A percentile compares a stretch with the other conserved stretches of the same genome.
These are phyloP conservation scores for Aspergillus spinulosporus DNA, from an alignment of 2,329 filamentous ascomycete genomes.

Conservation along the genomic window DNA sequence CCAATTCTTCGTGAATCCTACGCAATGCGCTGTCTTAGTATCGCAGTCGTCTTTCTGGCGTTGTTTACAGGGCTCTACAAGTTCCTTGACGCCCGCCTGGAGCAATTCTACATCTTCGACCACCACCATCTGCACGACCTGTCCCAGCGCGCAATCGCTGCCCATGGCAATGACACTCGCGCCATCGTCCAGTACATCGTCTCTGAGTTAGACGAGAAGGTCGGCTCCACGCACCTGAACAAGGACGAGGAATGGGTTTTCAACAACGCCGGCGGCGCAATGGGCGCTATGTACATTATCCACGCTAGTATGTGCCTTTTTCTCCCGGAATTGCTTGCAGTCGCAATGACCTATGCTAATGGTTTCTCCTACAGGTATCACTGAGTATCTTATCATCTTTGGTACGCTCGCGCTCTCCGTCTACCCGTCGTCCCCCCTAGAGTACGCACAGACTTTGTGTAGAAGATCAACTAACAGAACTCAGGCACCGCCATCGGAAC, in stretches of 20 bases:
- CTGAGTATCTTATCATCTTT: slow-evolving; percentile 89
- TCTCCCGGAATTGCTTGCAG: not conserved
- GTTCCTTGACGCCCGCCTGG: slow-evolving; percentile 40
- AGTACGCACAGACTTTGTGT: not conserved
- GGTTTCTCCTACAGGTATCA: slow-evolving; percentile 53
- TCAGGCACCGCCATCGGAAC: slow-evolving; percentile 61
- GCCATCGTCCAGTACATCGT: slow-evolving; percentile 70
- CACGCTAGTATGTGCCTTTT: slow-evolving; percentile 68
- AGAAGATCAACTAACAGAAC: not conserved
- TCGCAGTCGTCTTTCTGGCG: slow-evolving; percentile 38
- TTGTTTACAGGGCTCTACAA: slow-evolving; percentile 39
- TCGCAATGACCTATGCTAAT: not conserved
- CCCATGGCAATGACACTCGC: slow-evolving; percentile 73
- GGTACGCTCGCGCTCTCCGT: slow-evolving; percentile 45
- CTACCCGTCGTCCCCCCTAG: too few species aligned
- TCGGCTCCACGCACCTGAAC: slow-evolving; percentile 58
- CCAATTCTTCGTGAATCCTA: not conserved
- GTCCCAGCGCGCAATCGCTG: slow-evolving; percentile 63
- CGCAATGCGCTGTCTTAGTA: slow-evolving; percentile 31
- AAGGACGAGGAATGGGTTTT: slow-evolving; percentile 81
- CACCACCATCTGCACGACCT: slow-evolving; percentile 68
- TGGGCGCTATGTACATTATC: slow-evolving; percentile 89
- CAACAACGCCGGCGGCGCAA: slow-evolving; percentile 87
- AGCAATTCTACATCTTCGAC: slow-evolving; percentile 72
- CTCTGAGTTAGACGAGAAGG: slow-evolving; percentile 60